Base-by-base conservation (phyloP, 75 land plant genomes). In the Pinus tabuliformis region DNA sequence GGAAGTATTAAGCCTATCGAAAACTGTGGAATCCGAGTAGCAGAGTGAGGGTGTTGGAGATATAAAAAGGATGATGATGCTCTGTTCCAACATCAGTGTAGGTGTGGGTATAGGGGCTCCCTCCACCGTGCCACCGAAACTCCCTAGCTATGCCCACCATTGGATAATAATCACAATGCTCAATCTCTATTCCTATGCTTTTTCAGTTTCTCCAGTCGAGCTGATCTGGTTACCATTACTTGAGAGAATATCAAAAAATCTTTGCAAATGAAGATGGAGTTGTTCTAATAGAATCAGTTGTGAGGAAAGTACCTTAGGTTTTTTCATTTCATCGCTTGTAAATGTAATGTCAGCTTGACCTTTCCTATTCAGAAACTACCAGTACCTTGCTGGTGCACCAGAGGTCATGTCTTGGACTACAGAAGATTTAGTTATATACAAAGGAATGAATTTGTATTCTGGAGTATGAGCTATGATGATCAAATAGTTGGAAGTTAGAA, bases 321-420 rank as follows among this genome's bases (percentile, higher is more conserved):
- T 95, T 83, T 92, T 86, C 16, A 93, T 97, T 24, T 92, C 99
- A 49, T 84, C 99, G 68, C 83, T 97, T 58, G 98, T 95, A 78
- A 97, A 89, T 78, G 88, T 91, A 37, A 77, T 83, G 77, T 98
- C 99, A 77, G 98, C 99, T 76, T 98, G 95, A 78, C 99, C 99
- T 45, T 97, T 92, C 68, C 73, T 97, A 21, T 97, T 97, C 80
- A 85, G 99, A 42, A 97, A 97, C 73, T 97, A 97, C 85, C 76
- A 97, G 99, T 97, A 97, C 80, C 98, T 95, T 60, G 79, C 84
- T 66, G 99, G 99, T 30, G 95, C 99, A 63, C 83, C 86, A 61
- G 99, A 97, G 78, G 75, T 81, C 52, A 68, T 90, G 59, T 62
- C 87, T 49, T 83, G 95, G 84, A 81, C 78, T 58, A 75, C 85